Conservation (phyloP, 1,284 basidiomycete genomes). For the Entoloma clypeatum region DNA sequence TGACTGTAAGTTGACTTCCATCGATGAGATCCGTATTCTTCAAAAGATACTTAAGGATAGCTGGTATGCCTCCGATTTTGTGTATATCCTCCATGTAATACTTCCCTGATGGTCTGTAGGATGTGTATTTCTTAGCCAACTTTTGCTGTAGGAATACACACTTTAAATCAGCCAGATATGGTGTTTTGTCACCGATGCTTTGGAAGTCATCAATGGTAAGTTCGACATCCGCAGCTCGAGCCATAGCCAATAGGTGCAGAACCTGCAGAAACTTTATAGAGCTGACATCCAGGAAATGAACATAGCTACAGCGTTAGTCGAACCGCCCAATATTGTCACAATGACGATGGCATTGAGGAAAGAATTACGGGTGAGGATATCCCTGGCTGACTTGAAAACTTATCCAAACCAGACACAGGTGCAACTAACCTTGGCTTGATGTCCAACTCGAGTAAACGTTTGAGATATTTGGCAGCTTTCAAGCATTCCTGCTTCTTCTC, state of each 20-base stretch:
- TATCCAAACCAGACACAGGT: not conserved
- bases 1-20: constrained; percentile 88
- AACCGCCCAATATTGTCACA: constrained; percentile 83
- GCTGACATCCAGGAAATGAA: not conserved
- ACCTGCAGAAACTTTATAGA: constrained; percentile 44
- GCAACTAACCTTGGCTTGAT: constrained; percentile 70
- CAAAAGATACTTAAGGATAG: constrained; percentile 80
- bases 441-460: constrained; percentile 78
- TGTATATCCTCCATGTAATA: constrained; percentile 98
- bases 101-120: constrained; percentile 74
- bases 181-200: constrained; percentile 79
- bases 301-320: constrained; percentile 77
- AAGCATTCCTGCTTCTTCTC: constrained; percentile 87
- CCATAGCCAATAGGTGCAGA: constrained; percentile 92
- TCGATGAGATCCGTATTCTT: constrained; percentile 87
- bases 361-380: constrained; percentile 87
- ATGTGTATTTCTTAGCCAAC: constrained; percentile 7
- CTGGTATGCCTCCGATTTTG: constrained; percentile 86
- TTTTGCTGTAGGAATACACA: constrained; percentile 27
- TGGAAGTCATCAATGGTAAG: constrained; percentile 96
- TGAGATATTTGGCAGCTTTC: constrained; percentile 79
- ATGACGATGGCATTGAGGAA: constrained; percentile 91
- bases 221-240: constrained; percentile 83
- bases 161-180: constrained; percentile 94
- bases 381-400: constrained; percentile 37